Conservation (phyloP, 1,284 basidiomycete species). For the Anthracocystis panici-leucophaei region DNA sequence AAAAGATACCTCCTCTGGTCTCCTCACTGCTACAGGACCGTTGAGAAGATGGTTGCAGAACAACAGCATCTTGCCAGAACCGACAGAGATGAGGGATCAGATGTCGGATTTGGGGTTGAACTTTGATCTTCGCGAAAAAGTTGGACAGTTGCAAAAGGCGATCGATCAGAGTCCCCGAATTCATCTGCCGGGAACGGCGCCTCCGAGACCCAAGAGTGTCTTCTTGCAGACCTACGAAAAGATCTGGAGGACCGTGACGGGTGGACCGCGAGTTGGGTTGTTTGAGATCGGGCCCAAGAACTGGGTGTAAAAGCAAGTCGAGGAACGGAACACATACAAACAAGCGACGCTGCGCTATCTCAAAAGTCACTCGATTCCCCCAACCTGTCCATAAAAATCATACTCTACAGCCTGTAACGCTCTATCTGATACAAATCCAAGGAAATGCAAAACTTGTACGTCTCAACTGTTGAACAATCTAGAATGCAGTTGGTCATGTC, state of each 20-base stretch:
- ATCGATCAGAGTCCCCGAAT: slow-evolving; percentile 27
- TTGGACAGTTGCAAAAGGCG: slow-evolving; percentile 3
- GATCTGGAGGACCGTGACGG: slow-evolving; percentile 16
- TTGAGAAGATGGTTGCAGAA: slow-evolving; percentile 44
- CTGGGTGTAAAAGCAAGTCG: slow-evolving; percentile 10
- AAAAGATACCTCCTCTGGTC: slow-evolving; percentile 23
- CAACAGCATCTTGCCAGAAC: slow-evolving; percentile 35
- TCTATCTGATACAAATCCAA: too few relatives aligned
- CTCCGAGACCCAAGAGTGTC: slow-evolving; percentile 26
- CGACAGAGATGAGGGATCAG: slow-evolving; percentile 12
- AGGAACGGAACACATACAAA: background rate
- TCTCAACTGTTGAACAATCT: slow-evolving; percentile 84
- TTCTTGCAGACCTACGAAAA: slow-evolving; percentile 31
- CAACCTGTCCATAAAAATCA: too few relatives aligned
- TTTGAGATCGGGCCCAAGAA: slow-evolving; percentile 42
- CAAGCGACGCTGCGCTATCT: too few relatives aligned
- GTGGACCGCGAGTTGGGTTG: slow-evolving; percentile 21
- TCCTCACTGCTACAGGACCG: slow-evolving; percentile 29
- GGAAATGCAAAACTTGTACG: background rate
- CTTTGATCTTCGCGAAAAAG: slow-evolving; percentile 18
- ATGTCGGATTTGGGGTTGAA: slow-evolving; percentile 31
- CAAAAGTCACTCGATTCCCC: too few relatives aligned
- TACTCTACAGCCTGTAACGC: too few relatives aligned
- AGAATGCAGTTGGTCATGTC: slow-evolving; percentile 95
- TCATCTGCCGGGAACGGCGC: slow-evolving; percentile 15